Base-by-base conservation (phyloP, 768 basidiomycete genomes). In the Leccinum disarticulatum region DNA sequence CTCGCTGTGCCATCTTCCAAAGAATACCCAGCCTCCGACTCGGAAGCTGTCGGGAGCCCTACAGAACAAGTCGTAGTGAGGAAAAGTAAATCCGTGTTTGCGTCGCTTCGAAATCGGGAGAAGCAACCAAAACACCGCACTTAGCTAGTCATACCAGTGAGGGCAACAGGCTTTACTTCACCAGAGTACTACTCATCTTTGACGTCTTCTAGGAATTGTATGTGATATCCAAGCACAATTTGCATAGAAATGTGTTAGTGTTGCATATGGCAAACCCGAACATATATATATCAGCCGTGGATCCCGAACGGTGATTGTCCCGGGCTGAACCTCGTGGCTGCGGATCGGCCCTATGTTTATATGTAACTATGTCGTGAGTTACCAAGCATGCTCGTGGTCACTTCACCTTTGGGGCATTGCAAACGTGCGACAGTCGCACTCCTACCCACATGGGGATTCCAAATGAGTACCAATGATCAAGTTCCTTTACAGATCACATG, bases 1-100 rank as follows among this genome's bases (percentile, higher is more conserved):
- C 76, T 94, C 60, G 84, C 85, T 13, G 72, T 74, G 11, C 73
- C 78, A 2, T 79, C 86, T 13, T 82, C 82, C 30, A 80, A 79
- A 53, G 72, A 76, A 25, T 70, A 62, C n/a, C 68, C 69, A 4
- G 63, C 43, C n/a, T 65, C 66, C 6, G 61, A 65, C 50, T 59
- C 62, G 47, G 64, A 66, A 51, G 41, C 52, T 46, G 48, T 33
- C n/a, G 36, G 61, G 15, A 41, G 58, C 14, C 8, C 54, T 27
- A 51, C 3, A 22, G 41, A 57, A 56, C 43, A 10, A 30, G 7
- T 25, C 6, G 10, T 27, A 11, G 27, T 56, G 3, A 67, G 43
- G 59, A 73, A 73, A 60, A 73, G 69, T 30, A 70, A 57, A 66
- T 67, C 68, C 13, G 27, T 68, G 15, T 73, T 73, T 15, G 47